Base-by-base conservation (phyloP, 2,329 filamentous ascomycete genomes). In the Monosporascus sp. region DNA sequence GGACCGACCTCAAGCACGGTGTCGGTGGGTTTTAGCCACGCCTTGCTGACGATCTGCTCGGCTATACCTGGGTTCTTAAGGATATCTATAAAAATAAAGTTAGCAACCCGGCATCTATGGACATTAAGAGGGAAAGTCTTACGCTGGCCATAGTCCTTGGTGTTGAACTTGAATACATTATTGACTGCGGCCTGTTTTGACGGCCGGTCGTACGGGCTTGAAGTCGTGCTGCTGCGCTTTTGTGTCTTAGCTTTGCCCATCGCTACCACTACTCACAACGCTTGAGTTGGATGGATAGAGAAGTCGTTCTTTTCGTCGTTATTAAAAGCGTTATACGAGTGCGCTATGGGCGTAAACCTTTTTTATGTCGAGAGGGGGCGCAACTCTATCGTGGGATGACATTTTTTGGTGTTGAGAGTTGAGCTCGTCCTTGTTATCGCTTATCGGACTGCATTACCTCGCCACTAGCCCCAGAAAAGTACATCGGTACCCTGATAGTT, bases 151-250 rank as follows among this genome's bases (percentile, higher is more conserved):
- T 94, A 83, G 70, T 93, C 84, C 48, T 64, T 78, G 63, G 88
- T 94, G 78, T 96, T 96, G 84, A 97, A 96, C 71, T 95, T 96
- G 83, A 97, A 97, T 72, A 97, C 90, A 64, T 89, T 92, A 75
- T 96, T 91, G 66, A 77, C 77, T 54, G 68, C 65, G 9, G 69
- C 63, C 16, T 59, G 58, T 50, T 72, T 67, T 51, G 64, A 53
- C 16, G 56, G 67, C 52, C 74, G 70, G 24, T 78, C 74, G 61
- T 78, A 78, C 17, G 74, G 74, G 47, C 65, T 60, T 22, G 66
- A 63, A 20, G 60, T 63, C 50, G 67, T 62, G 55, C 62, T 58
- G 48, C 63, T 64, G 61, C 69, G 68, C 62, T 72, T 73, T 17
- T 67, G 59, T 37, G 70, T 66, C 54, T 72, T 70, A 24, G 70